Evolutionary conservation across 2,329 filamentous ascomycete genomes (phyloP).

Genomic region (Orbilia blumenaviensis): DNA sequence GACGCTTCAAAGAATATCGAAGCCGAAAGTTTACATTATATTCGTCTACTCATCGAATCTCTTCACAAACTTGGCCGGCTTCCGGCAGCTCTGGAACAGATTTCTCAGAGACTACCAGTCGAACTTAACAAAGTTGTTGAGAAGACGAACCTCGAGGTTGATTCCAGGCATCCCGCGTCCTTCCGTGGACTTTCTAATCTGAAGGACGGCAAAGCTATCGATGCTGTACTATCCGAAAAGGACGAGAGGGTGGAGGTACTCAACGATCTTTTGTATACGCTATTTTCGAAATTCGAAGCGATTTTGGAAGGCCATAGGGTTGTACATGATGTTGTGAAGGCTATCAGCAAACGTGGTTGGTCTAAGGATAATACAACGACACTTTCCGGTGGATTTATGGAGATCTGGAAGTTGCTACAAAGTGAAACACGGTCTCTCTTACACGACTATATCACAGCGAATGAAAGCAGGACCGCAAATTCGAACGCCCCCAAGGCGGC

Average conservation of each 20-base stretch:
- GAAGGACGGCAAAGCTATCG: constrained; percentile 65
- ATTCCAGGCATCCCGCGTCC: constrained; percentile 88
- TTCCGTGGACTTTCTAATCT: constrained; percentile 58
- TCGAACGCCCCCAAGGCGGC: constrained; percentile 55
- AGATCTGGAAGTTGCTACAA: constrained; percentile 97
- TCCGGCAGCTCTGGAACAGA: constrained; percentile 84
- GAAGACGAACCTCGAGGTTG: constrained; percentile 92
- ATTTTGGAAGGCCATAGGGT: constrained; percentile 95
- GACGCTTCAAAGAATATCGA: constrained; percentile 92
- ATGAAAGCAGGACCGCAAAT: constrained; percentile 63
- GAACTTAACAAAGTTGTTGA: constrained; percentile 94
- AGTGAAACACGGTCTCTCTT: constrained; percentile 94
- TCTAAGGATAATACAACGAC: constrained; percentile 68
- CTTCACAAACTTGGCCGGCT: constrained; percentile 88
- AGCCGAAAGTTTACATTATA: constrained; percentile 92
- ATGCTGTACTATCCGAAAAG: constrained; percentile 75
- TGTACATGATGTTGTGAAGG: constrained; percentile 88
- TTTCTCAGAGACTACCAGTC: constrained; percentile 91
- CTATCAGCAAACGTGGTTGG: constrained; percentile 83
- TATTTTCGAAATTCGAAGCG: constrained; percentile 96
- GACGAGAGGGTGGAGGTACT: constrained; percentile 84
- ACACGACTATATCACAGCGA: constrained; percentile 94
- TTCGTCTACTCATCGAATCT: constrained; percentile 84
- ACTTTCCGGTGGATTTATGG: constrained; percentile 86
- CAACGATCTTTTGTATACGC: constrained; percentile 86